Conservation (phyloP, 2,329 filamentous ascomycete species). For the Aphanoascus verrucosus region DNA sequence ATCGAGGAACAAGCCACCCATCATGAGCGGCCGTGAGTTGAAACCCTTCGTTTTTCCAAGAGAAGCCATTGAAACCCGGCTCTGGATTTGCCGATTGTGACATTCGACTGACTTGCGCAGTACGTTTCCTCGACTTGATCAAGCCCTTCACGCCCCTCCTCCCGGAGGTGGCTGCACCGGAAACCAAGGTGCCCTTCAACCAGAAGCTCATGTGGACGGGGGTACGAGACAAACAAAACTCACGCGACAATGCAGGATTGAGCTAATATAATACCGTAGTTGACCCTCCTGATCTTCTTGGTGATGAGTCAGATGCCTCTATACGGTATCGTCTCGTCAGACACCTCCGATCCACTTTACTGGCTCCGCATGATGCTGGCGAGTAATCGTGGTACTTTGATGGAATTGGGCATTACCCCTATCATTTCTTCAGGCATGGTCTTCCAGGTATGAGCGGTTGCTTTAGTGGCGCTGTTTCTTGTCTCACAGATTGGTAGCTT, state of each 20-base stretch:
- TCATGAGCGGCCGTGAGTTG: slow-evolving; percentile 50
- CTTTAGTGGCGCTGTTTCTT: background rate
- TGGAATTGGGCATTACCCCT: slow-evolving; percentile 94
- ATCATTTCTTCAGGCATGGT: slow-evolving; percentile 99
- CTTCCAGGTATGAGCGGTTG: slow-evolving; percentile 56
- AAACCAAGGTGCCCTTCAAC: slow-evolving; percentile 98
- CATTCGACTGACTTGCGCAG: slow-evolving; percentile 40
- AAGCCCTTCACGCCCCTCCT: slow-evolving; percentile 99
- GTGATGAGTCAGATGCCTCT: slow-evolving; percentile 99
- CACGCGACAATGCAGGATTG: slow-evolving; percentile 9
- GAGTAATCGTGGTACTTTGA: slow-evolving; percentile 91
- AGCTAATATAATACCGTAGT: slow-evolving; percentile 29
- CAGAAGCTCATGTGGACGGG: slow-evolving; percentile 95
- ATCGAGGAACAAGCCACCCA: slow-evolving; percentile 34
- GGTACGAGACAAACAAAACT: slow-evolving; percentile 31
- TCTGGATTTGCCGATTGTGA: background rate
- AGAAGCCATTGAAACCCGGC: slow-evolving; percentile 7
- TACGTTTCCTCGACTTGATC: slow-evolving; percentile 98
- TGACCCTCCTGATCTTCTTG: slow-evolving; percentile 95
- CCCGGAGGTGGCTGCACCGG: slow-evolving; percentile 95
- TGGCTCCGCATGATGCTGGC: slow-evolving; percentile 99
- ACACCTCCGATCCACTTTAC: slow-evolving; percentile 96
- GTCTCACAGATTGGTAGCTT: slow-evolving; percentile 45
- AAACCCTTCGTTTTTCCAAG: slow-evolving; percentile 15
- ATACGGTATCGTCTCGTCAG: slow-evolving; percentile 98